Base-by-base conservation (phyloP, 1,139 yeast genomes). In the Debaryomycetaceae sp. region DNA sequence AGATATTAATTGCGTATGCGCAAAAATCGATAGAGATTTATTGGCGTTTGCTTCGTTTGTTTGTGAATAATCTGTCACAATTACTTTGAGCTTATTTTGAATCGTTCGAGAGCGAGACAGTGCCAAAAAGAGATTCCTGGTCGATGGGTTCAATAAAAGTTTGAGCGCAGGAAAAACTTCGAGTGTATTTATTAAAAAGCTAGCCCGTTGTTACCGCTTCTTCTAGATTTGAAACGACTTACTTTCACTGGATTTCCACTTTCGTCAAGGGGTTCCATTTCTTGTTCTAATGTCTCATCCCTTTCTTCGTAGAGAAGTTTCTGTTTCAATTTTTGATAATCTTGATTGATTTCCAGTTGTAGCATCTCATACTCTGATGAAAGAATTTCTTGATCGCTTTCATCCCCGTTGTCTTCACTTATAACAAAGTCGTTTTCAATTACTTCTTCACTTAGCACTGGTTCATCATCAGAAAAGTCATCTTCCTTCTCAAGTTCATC, bases 261-360 rank as follows among this genome's bases (percentile, higher is more conserved):
- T 43, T 80, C 84, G 49, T 86, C 91, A n/a, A 85, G 65, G 0
- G 88, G 88, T 51, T 85, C 95, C 14, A 79, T 56, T 44, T 81
- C 92, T 43, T 62, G 54, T 38, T 78, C 88, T 11, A 8, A 8
- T 22, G 26, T 8, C 40, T 66, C 61, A 6, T 73, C 73, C 3
- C 74, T 58, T 46, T 68, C 65, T 15, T 56, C 51, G 26, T 49
- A 47, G 17, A 83, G 65, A 48, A 84, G 58, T 41, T 71, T 70
- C 40, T 78, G 78, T 33, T 87, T 68, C 41, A 85, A 53, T 35
- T 71, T 67, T 37, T 81, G 79, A 53, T 87, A 87, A 38, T 80
- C 79, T 9, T 67, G 58, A 1, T 73, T 67, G 5, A 85, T 62
- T 38, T 73, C 73, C 49, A 68, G 78, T 46, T 55, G 58, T 33